Evolutionary conservation across 2,329 filamentous ascomycete genomes (phyloP).

Genomic region (Cladophialophora immunda): DNA sequence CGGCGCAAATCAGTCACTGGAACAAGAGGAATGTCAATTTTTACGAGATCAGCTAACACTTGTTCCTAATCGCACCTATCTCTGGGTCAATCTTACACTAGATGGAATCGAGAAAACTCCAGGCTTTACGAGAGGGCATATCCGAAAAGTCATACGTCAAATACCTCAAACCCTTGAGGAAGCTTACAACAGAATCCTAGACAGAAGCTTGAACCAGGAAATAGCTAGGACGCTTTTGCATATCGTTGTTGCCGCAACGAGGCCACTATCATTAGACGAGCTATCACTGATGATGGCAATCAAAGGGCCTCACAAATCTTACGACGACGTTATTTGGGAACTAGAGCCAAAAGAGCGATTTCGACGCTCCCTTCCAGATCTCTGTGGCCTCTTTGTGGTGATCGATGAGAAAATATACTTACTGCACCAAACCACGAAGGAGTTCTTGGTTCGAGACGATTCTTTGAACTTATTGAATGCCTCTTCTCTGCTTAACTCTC

Average conservation of each 20-base stretch:
- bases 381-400: conserved; percentile 43
- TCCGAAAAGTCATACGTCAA: conserved; percentile 25
- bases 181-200: conserved; percentile 40
- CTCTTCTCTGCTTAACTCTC: too few relatives aligned
- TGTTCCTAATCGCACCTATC: conserved; percentile 41
- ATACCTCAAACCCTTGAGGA: conserved; percentile 33
- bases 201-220: conserved; percentile 7
- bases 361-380: conserved; percentile 23
- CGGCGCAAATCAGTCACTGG: neutral
- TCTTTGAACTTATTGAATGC: too few relatives aligned
- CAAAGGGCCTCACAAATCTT: conserved; percentile 5
- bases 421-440: conserved; percentile 45
- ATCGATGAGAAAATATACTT: conserved; percentile 41
- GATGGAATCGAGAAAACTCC: conserved; percentile 32
- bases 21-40: conserved; percentile 1
- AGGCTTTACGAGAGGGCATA: conserved; percentile 24
- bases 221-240: conserved; percentile 32
- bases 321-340: conserved; percentile 5
- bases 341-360: conserved; percentile 14
- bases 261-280: conserved; percentile 34
- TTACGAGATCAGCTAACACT: neutral
- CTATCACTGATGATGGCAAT: conserved; percentile 35
- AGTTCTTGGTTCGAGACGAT: conserved; percentile 41
- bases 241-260: conserved; percentile 37
- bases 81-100: conserved; percentile 40